Evolutionary conservation across 1,139 yeast species (phyloP).

Genomic region (Zygotorulaspora mrakii): DNA sequence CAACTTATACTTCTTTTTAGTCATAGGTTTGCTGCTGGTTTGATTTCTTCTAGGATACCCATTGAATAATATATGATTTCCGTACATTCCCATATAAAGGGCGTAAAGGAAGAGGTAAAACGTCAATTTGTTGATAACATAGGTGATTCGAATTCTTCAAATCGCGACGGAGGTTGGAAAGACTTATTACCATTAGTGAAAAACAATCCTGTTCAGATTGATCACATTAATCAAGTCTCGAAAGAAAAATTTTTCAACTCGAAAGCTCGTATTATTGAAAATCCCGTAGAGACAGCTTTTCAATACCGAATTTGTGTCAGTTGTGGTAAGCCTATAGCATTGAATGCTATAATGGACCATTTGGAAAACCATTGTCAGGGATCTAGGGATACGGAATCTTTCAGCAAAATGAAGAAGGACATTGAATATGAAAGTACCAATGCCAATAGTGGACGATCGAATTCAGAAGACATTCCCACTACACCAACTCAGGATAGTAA

Average conservation of each 20-base stretch:
- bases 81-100: constrained; percentile 23
- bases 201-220: constrained; percentile 19
- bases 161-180: constrained; percentile 27
- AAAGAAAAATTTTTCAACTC: constrained; percentile 25
- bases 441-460: constrained; percentile 34
- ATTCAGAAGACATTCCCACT: constrained; percentile 34
- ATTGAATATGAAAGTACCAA: constrained; percentile 11
- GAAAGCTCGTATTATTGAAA: constrained; percentile 34
- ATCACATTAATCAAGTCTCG: constrained; percentile 17
- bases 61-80: constrained; percentile 17
- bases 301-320: constrained; percentile 61
- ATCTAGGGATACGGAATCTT: constrained; percentile 3
- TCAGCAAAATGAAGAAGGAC: constrained; percentile 12
- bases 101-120: constrained; percentile 20
- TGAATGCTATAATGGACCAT: constrained; percentile 37
- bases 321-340: constrained; percentile 57
- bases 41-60: background rate
- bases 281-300: constrained; percentile 44
- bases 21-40: background rate
- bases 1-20: constrained; percentile 1
- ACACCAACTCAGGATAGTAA: constrained; percentile 22
- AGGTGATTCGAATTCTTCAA: constrained; percentile 12
- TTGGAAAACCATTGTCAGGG: constrained; percentile 39
- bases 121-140: constrained; percentile 16
- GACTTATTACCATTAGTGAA: constrained; percentile 24